Conservation (phyloP, 202 grass and related monocot genomes). For the Musa balbisiana region DNA sequence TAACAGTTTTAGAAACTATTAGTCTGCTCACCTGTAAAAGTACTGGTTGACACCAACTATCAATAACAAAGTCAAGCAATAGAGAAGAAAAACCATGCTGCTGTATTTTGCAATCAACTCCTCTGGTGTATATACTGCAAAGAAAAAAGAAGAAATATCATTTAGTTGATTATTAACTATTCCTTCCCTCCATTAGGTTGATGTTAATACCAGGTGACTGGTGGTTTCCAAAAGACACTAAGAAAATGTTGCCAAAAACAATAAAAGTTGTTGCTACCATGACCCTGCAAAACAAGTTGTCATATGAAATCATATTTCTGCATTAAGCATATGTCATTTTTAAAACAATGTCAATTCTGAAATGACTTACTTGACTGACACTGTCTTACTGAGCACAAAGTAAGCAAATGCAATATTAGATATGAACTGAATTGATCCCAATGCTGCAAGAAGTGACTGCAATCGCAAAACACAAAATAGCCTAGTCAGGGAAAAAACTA, state of each 20-base stretch:
- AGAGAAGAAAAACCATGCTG: conserved; percentile 91
- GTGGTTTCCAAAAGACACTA: conserved; percentile 97
- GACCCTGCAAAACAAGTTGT: conserved; percentile 47
- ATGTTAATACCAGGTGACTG: conserved; percentile 77
- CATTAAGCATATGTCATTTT: background rate
- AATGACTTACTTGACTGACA: conserved; percentile 72
- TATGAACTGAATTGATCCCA: conserved; percentile 96
- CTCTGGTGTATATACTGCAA: conserved; percentile 87
- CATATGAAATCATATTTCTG: background rate
- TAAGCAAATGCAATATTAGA: conserved; percentile 97
- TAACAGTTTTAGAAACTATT: conserved; percentile 6
- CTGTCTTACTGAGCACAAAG: conserved; percentile 87
- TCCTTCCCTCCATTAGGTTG: conserved; percentile 5
- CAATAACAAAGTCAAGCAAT: conserved; percentile 76
- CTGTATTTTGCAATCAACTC: conserved; percentile 81
- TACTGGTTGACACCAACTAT: conserved; percentile 74
- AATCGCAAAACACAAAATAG: conserved; percentile 38
- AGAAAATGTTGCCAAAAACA: conserved; percentile 86
- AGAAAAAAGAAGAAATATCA: conserved; percentile 14
- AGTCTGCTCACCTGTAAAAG: conserved; percentile 63
- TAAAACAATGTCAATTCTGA: conserved; percentile 25
- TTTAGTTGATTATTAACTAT: conserved; percentile 10
- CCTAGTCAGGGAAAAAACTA: conserved; percentile 22
- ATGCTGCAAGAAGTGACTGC: conserved; percentile 97
- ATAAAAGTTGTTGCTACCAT: conserved; percentile 92